A percentile compares a stretch with the other conserved stretches of the same genome.
phyloP scores from a whole-genome alignment of 331 rosid species.

The Acacia pycnantha region DNA sequence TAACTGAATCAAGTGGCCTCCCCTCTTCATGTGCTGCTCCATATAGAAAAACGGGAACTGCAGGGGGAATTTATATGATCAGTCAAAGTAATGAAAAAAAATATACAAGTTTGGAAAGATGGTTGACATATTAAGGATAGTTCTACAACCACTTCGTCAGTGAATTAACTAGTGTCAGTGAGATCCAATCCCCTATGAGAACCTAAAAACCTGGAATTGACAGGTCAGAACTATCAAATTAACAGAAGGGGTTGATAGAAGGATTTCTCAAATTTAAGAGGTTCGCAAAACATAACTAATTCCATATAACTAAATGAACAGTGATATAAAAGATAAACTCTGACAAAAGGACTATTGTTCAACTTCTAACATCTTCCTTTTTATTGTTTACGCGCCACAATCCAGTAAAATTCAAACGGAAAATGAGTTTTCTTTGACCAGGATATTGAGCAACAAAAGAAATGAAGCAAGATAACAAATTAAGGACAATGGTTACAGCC shows the following conservation, averaged over 20 bases:
- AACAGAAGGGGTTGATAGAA: neutral
- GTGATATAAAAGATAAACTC: neutral
- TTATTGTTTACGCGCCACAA: neutral
- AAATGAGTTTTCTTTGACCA: neutral
- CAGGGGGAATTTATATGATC: slow-evolving; percentile 32
- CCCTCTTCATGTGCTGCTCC: slow-evolving; percentile 76
- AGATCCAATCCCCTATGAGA: slow-evolving; percentile 1
- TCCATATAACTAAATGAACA: neutral
- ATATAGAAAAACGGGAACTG: slow-evolving; percentile 85
- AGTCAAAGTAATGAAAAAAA: slow-evolving; percentile 11
- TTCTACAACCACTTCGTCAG: slow-evolving; percentile 12
- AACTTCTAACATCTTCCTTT: neutral
- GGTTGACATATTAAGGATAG: neutral
- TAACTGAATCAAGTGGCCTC: slow-evolving; percentile 63
- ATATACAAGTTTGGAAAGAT: neutral
- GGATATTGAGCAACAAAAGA: neutral
- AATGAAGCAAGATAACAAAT: neutral
- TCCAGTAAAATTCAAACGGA: neutral
- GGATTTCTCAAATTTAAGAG: slow-evolving; percentile 1
- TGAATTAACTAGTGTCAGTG: slow-evolving; percentile 3
- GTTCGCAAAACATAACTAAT: neutral
- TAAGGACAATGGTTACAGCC: neutral
- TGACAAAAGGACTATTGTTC: neutral
- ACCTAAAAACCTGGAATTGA: neutral
- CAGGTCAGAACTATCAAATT: neutral